Conservation (phyloP, 306 rosid species). For the Inga laurina region DNA sequence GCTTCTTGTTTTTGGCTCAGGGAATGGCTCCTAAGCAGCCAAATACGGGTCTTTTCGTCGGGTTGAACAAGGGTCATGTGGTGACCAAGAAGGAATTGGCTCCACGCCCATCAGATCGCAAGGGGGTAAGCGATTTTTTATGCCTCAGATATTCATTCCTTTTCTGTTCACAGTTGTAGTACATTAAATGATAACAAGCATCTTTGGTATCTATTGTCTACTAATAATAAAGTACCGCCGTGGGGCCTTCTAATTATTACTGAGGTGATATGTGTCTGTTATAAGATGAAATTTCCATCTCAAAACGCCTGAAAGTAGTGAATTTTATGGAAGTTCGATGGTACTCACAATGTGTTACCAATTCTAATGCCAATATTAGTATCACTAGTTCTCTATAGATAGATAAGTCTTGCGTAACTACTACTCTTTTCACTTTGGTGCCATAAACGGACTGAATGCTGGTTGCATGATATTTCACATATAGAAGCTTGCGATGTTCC, state of each 20-base stretch:
- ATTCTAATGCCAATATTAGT: not conserved
- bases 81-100: constrained; percentile 87
- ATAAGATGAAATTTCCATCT: not conserved
- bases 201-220: not conserved
- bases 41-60: constrained; percentile 74
- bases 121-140: constrained; percentile 61
- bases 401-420: too few species aligned
- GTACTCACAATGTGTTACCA: not conserved
- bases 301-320: not conserved
- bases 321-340: not conserved
- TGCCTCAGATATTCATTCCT: not conserved
- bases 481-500: not conserved
- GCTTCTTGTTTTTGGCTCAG: constrained; percentile 31
- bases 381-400: not conserved
- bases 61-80: constrained; percentile 78
- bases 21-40: constrained; percentile 92
- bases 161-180: not conserved
- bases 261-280: not conserved
- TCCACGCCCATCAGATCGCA: constrained; percentile 83
- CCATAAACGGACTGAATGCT: too few species aligned
- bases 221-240: not conserved
- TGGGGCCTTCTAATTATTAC: not conserved
- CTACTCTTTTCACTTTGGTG: not conserved
- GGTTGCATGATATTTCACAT: not conserved
- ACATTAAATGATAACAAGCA: not conserved